Evolutionary conservation across 2,329 filamentous ascomycete species (phyloP), one percentile per base, ranked within the genome.

Genomic region (Fusarium multiceps): DNA sequence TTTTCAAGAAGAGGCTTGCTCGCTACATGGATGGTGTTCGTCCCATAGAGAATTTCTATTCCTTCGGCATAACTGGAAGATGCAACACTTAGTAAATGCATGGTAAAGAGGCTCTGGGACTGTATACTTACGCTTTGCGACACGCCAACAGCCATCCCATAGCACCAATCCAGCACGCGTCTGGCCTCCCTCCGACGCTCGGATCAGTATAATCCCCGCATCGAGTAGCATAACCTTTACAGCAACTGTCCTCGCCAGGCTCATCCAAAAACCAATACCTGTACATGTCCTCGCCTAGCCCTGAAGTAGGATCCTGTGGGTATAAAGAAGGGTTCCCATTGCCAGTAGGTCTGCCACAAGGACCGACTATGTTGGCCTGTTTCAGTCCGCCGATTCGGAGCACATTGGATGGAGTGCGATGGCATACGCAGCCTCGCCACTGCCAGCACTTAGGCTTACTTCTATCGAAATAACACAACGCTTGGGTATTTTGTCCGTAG

Each of bases 161-260:
- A 16, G 41, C 41, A 2, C 20, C 41, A 4, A 43, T 43, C 41
- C 8, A 43, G 41, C 41, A 43, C 0, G 41, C 3, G 41, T 4
- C 41, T 16, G 4, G 13, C 20, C 0, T 23, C 0, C 25, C 42
- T 12, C 4, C 3, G 0, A 37, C 0, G 0, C 0, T n/a, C 3
- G 34, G 16, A 11, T 1, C 0, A n/a, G 2, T 7, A 27, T 45
- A 9, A 2, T n/a, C 42, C 4, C 14, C 23, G 10, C 23, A 45
- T 12, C 23, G 21, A 27, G 0, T 8, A 12, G 42, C 42, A 45
- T 45, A 45, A 13, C 42, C 42, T 13, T n/a, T 7, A 23, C 16
- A n/a, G 42, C 42, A 45, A 6, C 1, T 8, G 7, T 45, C 42
- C 0, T 45, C 20, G 10, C 42, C 42, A 4, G 42, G 42, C 7